Base-by-base conservation (phyloP, 2,329 filamentous ascomycete species). In the Periconia digitata region DNA sequence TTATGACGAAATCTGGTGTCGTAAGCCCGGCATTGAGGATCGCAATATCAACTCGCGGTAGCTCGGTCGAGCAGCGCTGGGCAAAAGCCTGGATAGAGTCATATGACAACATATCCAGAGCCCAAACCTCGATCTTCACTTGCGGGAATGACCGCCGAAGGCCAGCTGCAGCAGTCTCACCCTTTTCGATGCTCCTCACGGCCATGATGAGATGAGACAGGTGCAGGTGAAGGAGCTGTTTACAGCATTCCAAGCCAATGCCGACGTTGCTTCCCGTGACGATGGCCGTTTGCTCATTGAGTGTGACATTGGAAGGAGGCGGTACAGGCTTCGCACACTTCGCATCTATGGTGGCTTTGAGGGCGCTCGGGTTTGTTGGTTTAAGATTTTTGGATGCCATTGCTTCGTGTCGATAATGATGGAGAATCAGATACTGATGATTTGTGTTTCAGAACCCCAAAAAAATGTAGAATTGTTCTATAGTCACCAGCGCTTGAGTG, bases 231-330 rank as follows among this genome's bases (percentile, higher is more conserved):
- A 60, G 59, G 37, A 70, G 58, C 20, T 63, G 52, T 16, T 59
- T 20, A 10, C 48, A 51, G 13, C 62, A 56, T 38, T 60, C 57
- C 23, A 64, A 53, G 15, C 68, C 67, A 2, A 70, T 21, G 16
- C 67, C 67, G 7, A 42, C 55, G 44, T 68, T 70, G n/a, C 55
- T 46, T 7, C 67, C 67, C 2, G 66, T 78, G 2, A 78, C 67
- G 17, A 78, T 67, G 40, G 73, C 60, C 0, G 72, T 72, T 43
- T 74, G 60, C 22, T 65, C 71, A 46, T 49, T 46, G 10, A 42
- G 45, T 37, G 27, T 47, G 42, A 18, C 47, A 37, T 27, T 36
- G 32, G 47, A 34, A 22, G 46, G 47, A 12, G 40, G 27, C 20
- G 43, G 38, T n/a, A 34, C 18, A 27, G 40, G 40, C 22, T 47